Conservation (phyloP, 2,329 filamentous ascomycete genomes). For the Exophiala aquamarina region DNA sequence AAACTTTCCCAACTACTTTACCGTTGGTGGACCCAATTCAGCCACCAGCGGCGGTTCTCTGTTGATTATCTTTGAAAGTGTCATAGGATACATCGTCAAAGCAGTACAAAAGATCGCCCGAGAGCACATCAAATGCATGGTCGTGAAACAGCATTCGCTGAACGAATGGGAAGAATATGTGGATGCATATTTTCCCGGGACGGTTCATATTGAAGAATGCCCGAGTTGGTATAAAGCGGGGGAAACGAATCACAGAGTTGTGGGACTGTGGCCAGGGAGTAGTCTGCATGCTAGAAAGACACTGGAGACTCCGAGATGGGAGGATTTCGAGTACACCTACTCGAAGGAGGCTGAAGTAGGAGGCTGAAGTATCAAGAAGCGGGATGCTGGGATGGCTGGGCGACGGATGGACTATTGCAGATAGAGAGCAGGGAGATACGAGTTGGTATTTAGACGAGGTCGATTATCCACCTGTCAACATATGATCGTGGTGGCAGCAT, state of each 20-base stretch:
- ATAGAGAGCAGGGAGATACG: constrained; percentile 9
- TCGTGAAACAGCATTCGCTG: constrained; percentile 1
- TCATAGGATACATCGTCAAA: constrained; percentile 15
- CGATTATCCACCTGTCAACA: constrained; percentile 11
- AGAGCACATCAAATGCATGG: constrained; percentile 12
- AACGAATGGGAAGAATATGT: background rate
- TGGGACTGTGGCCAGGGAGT: constrained; percentile 17
- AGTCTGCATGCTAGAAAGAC: constrained; percentile 36
- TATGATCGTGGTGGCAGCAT: no score
- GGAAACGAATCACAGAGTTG: constrained; percentile 6
- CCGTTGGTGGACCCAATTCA: constrained; percentile 31
- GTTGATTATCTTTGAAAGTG: constrained; percentile 13
- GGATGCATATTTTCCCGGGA: constrained; percentile 8
- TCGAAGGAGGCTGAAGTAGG: background rate
- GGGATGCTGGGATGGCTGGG: constrained; percentile 13
- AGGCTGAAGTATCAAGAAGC: no score
- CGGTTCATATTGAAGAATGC: constrained; percentile 13
- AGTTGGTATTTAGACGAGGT: constrained; percentile 8
- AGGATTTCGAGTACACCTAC: constrained; percentile 38
- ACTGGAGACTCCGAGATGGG: constrained; percentile 36
- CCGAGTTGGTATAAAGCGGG: constrained; percentile 9
- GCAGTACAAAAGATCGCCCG: constrained; percentile 4
- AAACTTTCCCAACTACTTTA: constrained; percentile 33
- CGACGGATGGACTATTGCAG: constrained; percentile 7
- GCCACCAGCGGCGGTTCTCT: constrained; percentile 29